Conservation (phyloP, 345 rosid genomes). For the Bruguiera gymnorhiza region DNA sequence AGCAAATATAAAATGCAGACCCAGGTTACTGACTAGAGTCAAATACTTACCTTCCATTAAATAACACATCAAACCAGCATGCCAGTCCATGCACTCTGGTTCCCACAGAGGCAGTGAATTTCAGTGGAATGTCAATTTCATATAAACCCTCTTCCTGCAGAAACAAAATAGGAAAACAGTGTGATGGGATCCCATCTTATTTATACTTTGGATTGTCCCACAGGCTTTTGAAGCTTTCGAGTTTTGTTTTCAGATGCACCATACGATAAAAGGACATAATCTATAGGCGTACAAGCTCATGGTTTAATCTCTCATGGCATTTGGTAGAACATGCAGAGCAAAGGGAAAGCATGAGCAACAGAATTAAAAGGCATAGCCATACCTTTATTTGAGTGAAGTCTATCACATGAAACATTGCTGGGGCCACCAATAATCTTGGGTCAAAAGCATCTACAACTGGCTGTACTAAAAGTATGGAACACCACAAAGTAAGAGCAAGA, state of each 20-base stretch:
- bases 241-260: too few species aligned
- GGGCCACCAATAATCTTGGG: slow-evolving; percentile 90
- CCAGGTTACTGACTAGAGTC: background rate
- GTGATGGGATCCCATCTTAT: background rate
- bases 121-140: slow-evolving; percentile 86
- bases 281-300: too few species aligned
- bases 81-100: slow-evolving; percentile 95
- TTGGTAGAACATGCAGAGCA: background rate
- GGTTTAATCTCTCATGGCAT: too few species aligned
- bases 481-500: background rate
- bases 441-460: slow-evolving; percentile 99
- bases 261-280: too few species aligned
- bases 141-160: slow-evolving; percentile 85
- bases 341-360: background rate
- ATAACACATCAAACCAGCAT: slow-evolving; percentile 96
- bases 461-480: slow-evolving; percentile 37
- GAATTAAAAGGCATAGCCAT: slow-evolving; percentile 1
- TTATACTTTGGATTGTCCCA: background rate
- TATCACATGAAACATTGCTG: slow-evolving; percentile 59
- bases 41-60: slow-evolving; percentile 73
- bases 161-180: slow-evolving; percentile 7
- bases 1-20: slow-evolving; percentile 8
- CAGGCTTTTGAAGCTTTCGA: too few species aligned
- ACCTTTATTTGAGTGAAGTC: slow-evolving; percentile 84
- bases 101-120: slow-evolving; percentile 75